Evolutionary conservation across 192 early-diverging fungal species (phyloP), one percentile per base, ranked within the genome.

Genomic region (Thamnidium elegans): DNA sequence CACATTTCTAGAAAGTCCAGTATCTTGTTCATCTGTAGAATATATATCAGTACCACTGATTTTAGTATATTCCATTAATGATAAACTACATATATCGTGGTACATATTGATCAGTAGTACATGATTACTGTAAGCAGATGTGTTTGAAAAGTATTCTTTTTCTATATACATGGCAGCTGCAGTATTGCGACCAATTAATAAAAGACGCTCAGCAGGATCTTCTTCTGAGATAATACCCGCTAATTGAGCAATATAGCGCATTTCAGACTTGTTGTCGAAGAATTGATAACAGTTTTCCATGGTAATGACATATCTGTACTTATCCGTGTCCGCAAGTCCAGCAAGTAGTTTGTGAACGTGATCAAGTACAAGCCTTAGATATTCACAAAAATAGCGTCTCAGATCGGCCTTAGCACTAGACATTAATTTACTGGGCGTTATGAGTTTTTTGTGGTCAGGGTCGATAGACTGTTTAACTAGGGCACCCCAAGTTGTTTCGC

Each of bases 151-250:
- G 23, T 59, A 5, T 13, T 9, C 68, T 32, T 73, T 70, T 50
- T 81, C 74, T 20, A 69, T 73, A 62, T 79, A 76, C 3, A 79
- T 26, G 0, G 78, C 78, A 10, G 71, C 68, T 39, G 78, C 78
- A 51, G 76, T 74, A 3, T 75, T 71, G 26, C 76, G 74, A 10
- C 71, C 70, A 51, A 73, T 79, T 8, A 79, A 56, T 50, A 73
- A 63, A 6, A 79, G 71, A 26, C 71, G 65, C 15, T 76, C 71
- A 8, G 62, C 66, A 14, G 66, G 71, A 51, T 79, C 78, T 8
- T 46, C 50, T 5, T 56, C 44, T 7, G 50, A 62, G 54, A 79
- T 69, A 4, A 79, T 10, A 11, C 67, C 72, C 39, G 74, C 74
- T 21, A 73, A 26, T 15, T 74, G 47, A 17, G 78, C 78, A 30